A percentile compares a stretch with the other conserved stretches of the same genome.
These are phyloP conservation scores for Penicillium cosmopolitanum DNA, from an alignment of 495 filamentous ascomycete genomes.

Conservation along the genomic window DNA sequence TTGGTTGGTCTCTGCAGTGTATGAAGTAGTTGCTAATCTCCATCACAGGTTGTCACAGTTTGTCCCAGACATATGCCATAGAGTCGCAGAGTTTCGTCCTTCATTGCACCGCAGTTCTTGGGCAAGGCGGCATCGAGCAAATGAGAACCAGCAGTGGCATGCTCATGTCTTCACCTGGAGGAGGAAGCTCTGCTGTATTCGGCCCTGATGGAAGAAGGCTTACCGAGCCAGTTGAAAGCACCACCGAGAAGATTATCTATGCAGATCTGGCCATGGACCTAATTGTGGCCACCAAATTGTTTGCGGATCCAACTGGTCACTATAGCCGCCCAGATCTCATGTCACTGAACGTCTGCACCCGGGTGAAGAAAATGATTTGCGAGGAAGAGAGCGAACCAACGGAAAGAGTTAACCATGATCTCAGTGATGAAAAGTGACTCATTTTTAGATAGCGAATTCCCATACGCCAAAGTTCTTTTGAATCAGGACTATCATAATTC, in stretches of 20 bases:
- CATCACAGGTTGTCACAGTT: conserved; percentile 10
- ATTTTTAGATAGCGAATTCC: background rate
- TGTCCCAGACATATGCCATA: conserved; percentile 48
- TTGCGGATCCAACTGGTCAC: conserved; percentile 52
- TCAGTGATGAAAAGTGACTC: background rate
- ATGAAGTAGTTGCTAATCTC: background rate
- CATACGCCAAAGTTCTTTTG: no score
- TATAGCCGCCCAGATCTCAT: conserved; percentile 60
- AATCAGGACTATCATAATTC: background rate
- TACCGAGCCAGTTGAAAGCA: conserved; percentile 34
- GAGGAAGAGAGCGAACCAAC: background rate
- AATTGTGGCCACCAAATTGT: conserved; percentile 37
- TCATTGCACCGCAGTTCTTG: conserved; percentile 47
- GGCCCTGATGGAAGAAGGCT: conserved; percentile 57
- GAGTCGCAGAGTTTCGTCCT: conserved; percentile 57
- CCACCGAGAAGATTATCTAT: conserved; percentile 50
- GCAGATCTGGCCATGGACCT: conserved; percentile 49
- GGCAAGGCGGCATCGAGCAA: conserved; percentile 44
- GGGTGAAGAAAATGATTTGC: conserved; percentile 7
- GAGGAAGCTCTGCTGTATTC: conserved; percentile 53
- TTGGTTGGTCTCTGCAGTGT: conserved; percentile 8
- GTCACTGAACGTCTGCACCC: conserved; percentile 34
- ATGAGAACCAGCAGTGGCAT: conserved; percentile 40
- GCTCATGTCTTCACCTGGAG: conserved; percentile 43
- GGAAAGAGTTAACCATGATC: background rate